These are phyloP conservation scores for Sordaria brevicollis DNA, from an alignment of 495 filamentous ascomycete genomes.

Conservation along the genomic window DNA sequence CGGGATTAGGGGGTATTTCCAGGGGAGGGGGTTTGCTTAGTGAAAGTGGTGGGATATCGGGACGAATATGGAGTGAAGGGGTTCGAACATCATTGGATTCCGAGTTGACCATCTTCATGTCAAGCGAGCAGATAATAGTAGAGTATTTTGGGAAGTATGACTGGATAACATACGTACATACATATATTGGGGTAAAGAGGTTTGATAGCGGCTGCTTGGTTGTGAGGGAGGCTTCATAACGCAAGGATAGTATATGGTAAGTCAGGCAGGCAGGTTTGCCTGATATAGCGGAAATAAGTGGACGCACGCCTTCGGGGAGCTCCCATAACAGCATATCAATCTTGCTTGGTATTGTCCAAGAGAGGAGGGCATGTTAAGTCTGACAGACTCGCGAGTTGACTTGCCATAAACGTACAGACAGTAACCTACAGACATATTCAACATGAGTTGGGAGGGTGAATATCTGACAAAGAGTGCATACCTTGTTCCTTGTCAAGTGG, in stretches of 20 bases:
- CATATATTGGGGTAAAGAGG: too few species aligned
- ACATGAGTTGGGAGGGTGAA: background rate
- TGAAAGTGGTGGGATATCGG: background rate
- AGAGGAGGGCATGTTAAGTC: background rate
- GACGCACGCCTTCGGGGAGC: background rate
- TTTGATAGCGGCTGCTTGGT: background rate
- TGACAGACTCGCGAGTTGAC: background rate
- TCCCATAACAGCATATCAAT: background rate
- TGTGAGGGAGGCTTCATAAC: background rate
- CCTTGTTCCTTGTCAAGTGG: background rate
- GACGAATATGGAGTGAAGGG: too few species aligned
- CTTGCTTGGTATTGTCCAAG: background rate
- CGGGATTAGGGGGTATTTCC: constrained; percentile 53
- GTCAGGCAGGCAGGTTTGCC: background rate
- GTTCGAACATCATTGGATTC: too few species aligned
- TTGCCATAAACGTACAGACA: background rate
- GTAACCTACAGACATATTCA: background rate
- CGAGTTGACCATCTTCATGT: too few species aligned
- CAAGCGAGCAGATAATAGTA: too few species aligned
- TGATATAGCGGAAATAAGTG: background rate
- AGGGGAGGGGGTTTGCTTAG: constrained; percentile 39
- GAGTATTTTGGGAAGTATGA: too few species aligned
- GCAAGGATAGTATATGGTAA: too few species aligned
- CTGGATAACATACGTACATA: too few species aligned
- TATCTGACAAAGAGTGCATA: background rate